Evolutionary conservation across 345 rosid genomes (phyloP).

Genomic region (Gossypium anomalum): DNA sequence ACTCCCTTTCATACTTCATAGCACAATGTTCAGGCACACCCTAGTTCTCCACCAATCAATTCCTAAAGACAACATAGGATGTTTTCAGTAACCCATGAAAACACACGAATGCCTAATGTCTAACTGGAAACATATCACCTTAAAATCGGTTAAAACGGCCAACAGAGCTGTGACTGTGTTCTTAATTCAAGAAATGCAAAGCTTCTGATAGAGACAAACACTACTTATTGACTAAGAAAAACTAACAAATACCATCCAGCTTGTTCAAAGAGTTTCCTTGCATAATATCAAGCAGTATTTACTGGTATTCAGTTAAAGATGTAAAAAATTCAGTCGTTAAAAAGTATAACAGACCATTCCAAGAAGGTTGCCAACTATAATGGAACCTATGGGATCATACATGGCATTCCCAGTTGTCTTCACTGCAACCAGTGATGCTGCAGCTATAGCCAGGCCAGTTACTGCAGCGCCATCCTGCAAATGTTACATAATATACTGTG

Average conservation of each 20-base stretch:
- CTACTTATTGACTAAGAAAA: not conserved
- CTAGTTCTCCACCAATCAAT: not conserved
- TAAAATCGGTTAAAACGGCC: not conserved
- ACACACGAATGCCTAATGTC: not conserved
- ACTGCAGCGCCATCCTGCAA: conserved; percentile 98
- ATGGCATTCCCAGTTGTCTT: conserved; percentile 80
- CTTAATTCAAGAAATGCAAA: not conserved
- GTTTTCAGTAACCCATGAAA: conserved; percentile 2
- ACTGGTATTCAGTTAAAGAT: conserved; percentile 3
- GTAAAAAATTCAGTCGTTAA: not conserved
- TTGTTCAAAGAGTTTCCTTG: conserved; percentile 3
- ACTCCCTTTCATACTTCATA: not conserved
- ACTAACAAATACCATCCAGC: not conserved
- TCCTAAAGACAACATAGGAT: conserved; percentile 5
- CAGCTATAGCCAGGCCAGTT: conserved; percentile 87
- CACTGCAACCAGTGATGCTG: conserved; percentile 83
- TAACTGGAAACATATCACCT: not conserved
- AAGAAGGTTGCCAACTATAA: conserved; percentile 83
- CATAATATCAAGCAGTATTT: not conserved
- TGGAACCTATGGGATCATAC: conserved; percentile 93
- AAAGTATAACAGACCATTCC: conserved; percentile 61
- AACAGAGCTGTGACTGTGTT: not conserved
- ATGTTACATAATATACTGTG: conserved; percentile 14
- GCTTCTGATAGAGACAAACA: not conserved
- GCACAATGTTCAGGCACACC: not conserved